A percentile compares a stretch with the other conserved stretches of the same genome.
phyloP scores from a whole-genome alignment of 352 stramenopile species.

The Phytophthora meadii region DNA sequence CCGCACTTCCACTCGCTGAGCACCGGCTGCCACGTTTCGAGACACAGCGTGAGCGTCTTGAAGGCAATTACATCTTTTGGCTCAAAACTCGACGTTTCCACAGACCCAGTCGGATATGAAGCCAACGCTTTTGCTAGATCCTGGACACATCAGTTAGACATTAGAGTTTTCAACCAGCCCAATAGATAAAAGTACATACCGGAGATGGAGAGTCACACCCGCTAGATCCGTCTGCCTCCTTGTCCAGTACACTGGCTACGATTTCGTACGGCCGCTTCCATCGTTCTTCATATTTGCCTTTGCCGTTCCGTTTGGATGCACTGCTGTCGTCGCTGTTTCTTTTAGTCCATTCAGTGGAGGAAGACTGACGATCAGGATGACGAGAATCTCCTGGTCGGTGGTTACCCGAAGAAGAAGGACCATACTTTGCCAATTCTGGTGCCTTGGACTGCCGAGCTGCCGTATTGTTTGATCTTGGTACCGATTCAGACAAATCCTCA shows the following conservation, averaged over 20 bases:
- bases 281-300: constrained; percentile 56
- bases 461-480: background rate
- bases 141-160: constrained; percentile 9
- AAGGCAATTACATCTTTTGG: constrained; percentile 66
- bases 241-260: constrained; percentile 62
- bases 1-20: constrained; percentile 75
- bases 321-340: background rate
- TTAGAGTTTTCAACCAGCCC: constrained; percentile 3
- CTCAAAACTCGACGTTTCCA: constrained; percentile 31
- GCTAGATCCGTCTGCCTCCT: constrained; percentile 14
- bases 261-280: constrained; percentile 88
- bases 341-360: background rate
- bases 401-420: constrained; percentile 39
- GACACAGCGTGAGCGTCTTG: constrained; percentile 78
- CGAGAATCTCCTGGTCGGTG: background rate
- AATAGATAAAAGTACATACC: constrained; percentile 21
- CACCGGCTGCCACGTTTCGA: constrained; percentile 81
- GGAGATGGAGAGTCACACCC: background rate
- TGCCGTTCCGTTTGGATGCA: constrained; percentile 27
- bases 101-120: constrained; percentile 32
- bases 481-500: background rate
- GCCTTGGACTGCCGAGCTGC: constrained; percentile 6
- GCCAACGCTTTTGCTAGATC: constrained; percentile 39
- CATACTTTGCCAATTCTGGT: constrained; percentile 65
- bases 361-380: background rate